Evolutionary conservation across 208 protist species (phyloP).

Genomic region (Leishmania tropica): DNA sequence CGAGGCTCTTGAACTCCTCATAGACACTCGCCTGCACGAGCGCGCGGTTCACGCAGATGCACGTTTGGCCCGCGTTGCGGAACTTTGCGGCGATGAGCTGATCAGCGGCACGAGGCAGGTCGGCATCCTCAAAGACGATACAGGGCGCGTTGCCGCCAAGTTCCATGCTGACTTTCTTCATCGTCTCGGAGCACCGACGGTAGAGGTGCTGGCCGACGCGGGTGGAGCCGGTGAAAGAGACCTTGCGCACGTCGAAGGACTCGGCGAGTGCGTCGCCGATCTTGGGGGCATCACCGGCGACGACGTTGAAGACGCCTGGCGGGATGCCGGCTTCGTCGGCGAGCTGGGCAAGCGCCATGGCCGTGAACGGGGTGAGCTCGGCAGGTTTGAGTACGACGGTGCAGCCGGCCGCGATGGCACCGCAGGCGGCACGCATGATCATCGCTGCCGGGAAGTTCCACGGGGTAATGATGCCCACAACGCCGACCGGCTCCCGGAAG

Average conservation of each 20-base stretch:
- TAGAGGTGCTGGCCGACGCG: conserved; percentile 75
- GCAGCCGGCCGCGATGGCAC: conserved; percentile 91
- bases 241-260: conserved; percentile 73
- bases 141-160: conserved; percentile 94
- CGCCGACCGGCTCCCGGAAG: conserved; percentile 81
- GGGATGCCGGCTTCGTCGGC: conserved; percentile 76
- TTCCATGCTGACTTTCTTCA: conserved; percentile 89
- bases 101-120: conserved; percentile 67
- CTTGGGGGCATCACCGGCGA: conserved; percentile 68
- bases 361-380: conserved; percentile 78
- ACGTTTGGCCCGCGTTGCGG: conserved; percentile 89
- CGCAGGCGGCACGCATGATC: conserved; percentile 75
- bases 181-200: conserved; percentile 51
- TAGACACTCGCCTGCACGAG: conserved; percentile 76
- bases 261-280: conserved; percentile 69
- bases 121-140: conserved; percentile 90
- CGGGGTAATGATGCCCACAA: conserved; percentile 89
- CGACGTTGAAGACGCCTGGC: conserved; percentile 80
- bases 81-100: conserved; percentile 77
- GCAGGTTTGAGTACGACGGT: conserved; percentile 91
- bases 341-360: conserved; percentile 73
- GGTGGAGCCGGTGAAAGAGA: conserved; percentile 91
- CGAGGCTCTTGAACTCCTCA: conserved; percentile 50
- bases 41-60: conserved; percentile 84
- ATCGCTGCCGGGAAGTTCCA: conserved; percentile 94